Evolutionary conservation across 805 yeast species (phyloP).

Genomic region (Starmerella bombicola): DNA sequence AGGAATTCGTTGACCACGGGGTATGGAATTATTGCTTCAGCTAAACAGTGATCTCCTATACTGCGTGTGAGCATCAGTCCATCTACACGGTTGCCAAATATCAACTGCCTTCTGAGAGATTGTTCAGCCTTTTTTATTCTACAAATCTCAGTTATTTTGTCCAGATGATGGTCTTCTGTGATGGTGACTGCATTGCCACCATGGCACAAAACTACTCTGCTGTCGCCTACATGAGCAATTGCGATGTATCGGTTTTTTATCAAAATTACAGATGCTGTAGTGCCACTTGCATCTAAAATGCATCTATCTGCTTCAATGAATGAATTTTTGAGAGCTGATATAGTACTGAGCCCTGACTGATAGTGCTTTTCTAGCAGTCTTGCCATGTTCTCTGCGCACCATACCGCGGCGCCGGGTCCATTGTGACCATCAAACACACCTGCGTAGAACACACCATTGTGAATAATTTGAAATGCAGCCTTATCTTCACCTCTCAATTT

Average conservation of each 20-base stretch:
- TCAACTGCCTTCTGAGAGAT: not conserved
- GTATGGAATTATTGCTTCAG: slow-evolving; percentile 45
- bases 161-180: slow-evolving; percentile 15
- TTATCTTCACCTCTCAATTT: slow-evolving; percentile 6
- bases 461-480: not conserved
- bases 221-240: slow-evolving; percentile 19
- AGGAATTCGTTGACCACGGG: slow-evolving; percentile 63
- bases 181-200: slow-evolving; percentile 1
- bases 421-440: slow-evolving; percentile 21
- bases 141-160: slow-evolving; percentile 4
- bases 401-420: slow-evolving; percentile 13
- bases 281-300: slow-evolving; percentile 11
- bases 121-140: slow-evolving; percentile 5
- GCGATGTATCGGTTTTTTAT: slow-evolving; percentile 1
- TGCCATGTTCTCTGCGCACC: slow-evolving; percentile 12
- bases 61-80: slow-evolving; percentile 79
- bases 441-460: slow-evolving; percentile 7
- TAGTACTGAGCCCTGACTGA: not conserved
- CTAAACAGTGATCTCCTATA: slow-evolving; percentile 71
- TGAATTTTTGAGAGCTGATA: slow-evolving; percentile 3
- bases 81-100: slow-evolving; percentile 36
- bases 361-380: not conserved
- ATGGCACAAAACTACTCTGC: slow-evolving; percentile 9
- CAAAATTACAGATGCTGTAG: slow-evolving; percentile 17
- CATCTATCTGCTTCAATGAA: slow-evolving; percentile 6